Evolutionary conservation across 75 land plant genomes (phyloP).

Genomic region (Cryptomeria japonica): DNA sequence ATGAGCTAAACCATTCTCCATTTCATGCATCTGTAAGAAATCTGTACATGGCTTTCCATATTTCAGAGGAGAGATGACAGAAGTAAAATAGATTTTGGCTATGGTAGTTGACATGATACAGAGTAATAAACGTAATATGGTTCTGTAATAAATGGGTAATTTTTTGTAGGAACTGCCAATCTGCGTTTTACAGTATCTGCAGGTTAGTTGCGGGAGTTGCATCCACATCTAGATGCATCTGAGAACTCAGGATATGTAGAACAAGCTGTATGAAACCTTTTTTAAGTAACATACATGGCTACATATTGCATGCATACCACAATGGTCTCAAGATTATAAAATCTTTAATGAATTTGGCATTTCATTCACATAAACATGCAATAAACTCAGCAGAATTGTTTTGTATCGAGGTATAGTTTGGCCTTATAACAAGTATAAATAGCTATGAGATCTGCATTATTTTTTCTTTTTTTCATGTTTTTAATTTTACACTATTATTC

Average conservation of each 20-base stretch:
- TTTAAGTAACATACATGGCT: neutral
- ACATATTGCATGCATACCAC: neutral
- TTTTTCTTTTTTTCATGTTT: neutral
- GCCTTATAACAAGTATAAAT: too few relatives aligned
- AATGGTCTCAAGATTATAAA: neutral
- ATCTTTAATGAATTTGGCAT: neutral
- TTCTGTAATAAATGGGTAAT: neutral
- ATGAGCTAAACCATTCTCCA: neutral
- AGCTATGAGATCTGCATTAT: neutral
- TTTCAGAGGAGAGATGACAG: neutral
- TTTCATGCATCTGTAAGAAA: neutral
- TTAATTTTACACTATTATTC: neutral
- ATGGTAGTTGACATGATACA: neutral
- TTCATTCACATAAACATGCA: neutral
- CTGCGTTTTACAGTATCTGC: neutral
- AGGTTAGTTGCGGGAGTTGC: neutral
- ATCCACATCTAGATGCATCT: neutral
- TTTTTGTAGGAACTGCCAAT: neutral
- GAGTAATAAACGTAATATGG: neutral
- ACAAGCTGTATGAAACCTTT: neutral
- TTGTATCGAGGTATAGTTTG: neutral
- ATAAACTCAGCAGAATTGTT: too few relatives aligned
- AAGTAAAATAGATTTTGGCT: neutral
- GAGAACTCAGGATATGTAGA: neutral
- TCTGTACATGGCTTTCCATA: neutral